Percentiles rank a stretch among this genome's conserved stretches.
phyloP scores from a whole-genome alignment of 441 rosid genomes.

The Populus hybrid region DNA sequence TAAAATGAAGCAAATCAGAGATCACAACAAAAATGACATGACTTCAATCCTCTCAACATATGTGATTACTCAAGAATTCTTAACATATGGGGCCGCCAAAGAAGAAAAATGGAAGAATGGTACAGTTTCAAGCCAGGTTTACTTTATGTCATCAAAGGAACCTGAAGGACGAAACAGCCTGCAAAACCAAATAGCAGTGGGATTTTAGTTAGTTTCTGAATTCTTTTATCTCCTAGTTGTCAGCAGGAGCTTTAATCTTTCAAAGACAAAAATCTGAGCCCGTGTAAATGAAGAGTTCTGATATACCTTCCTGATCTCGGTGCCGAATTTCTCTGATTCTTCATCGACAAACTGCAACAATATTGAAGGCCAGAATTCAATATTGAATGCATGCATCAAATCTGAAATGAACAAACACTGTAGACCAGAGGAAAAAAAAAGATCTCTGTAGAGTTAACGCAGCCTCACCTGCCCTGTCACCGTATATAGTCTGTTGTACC shows the following conservation, averaged over 20 bases:
- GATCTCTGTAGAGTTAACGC: neutral
- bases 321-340: slow-evolving; percentile 55
- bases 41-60: neutral
- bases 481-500: slow-evolving; percentile 90
- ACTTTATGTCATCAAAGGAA: slow-evolving; percentile 42
- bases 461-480: slow-evolving; percentile 78
- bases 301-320: slow-evolving; percentile 65
- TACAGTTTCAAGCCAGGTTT: neutral
- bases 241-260: neutral
- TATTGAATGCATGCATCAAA: neutral
- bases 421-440: neutral
- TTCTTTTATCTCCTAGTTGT: neutral
- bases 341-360: slow-evolving; percentile 62
- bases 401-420: neutral
- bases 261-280: neutral
- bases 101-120: neutral
- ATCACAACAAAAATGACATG: neutral
- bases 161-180: slow-evolving; percentile 76
- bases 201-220: neutral
- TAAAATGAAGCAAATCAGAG: neutral
- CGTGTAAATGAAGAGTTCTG: neutral
- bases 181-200: slow-evolving; percentile 22
- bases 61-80: neutral
- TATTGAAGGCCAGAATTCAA: neutral
- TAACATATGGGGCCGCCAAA: neutral